Evolutionary conservation across 768 basidiomycete genomes (phyloP), one percentile per base, ranked within the genome.

Genomic region (Pisolithus tinctorius): DNA sequence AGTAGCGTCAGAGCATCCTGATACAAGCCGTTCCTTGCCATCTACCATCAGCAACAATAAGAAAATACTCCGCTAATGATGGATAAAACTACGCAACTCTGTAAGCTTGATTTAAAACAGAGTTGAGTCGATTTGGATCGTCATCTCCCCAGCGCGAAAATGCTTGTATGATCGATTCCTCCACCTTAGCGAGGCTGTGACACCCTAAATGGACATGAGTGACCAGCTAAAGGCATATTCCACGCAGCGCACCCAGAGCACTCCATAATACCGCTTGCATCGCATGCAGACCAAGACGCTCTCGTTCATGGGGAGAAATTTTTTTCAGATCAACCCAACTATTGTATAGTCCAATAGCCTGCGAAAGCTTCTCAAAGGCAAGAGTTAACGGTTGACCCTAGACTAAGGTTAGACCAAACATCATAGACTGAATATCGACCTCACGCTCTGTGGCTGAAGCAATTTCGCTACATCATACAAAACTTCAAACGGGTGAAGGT

Each of bases 391-490:
- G 87, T 70, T 88, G 85, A 57, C 81, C 80, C 87, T 89, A 51
- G n/a, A 13, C 31, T 26, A 47, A 55, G 44, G 52, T 43, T 45
- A 41, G 14, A 49, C 34, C 31, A 41, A 8, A 27, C 26, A 45
- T 11, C 34, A 44, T 20, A 16, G 29, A 43, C 48, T 27, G 26
- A 31, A 36, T 23, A 13, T 27, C 7, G 16, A 58, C 40, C 74
- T 23, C 62, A 86, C 87, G 63, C 80, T 78, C 60, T 76, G 69
- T 9, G 84, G 79, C 39, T 82, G 77, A 48, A 89, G 66, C n/a
- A 91, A 74, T 63, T 91, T 91, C 61, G 77, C 76, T 11, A 86
- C 81, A 62, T 92, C 90, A 59, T 77, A 84, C 39, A 92, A 73
- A 37, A 90, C 74, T 63, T 92, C 89, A 4, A 82, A 71, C 13